phyloP scores from a whole-genome alignment of 2,329 filamentous ascomycete genomes.

The Mariannaea sp. region DNA sequence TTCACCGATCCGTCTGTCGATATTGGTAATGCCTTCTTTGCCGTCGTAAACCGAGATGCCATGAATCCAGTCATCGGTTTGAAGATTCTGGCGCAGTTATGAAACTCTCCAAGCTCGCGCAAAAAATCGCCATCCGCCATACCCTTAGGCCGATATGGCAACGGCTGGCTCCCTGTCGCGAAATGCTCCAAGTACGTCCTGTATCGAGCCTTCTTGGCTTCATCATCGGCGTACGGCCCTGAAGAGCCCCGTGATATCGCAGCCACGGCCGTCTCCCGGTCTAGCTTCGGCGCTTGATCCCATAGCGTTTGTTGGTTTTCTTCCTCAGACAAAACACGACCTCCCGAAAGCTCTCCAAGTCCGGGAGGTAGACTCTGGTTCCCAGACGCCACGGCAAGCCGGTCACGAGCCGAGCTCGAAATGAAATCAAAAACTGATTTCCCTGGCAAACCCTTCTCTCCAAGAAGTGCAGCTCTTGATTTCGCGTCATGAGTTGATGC shows the following conservation, averaged over 20 bases:
- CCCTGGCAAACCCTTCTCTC: conserved; percentile 76
- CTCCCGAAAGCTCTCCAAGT: conserved; percentile 72
- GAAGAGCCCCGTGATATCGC: conserved; percentile 68
- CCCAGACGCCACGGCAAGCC: conserved; percentile 76
- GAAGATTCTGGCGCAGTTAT: conserved; percentile 71
- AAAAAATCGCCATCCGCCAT: conserved; percentile 73
- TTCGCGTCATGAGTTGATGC: conserved; percentile 75
- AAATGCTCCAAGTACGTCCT: conserved; percentile 78
- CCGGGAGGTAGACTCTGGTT: conserved; percentile 78
- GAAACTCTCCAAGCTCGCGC: conserved; percentile 79
- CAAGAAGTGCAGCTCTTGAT: conserved; percentile 77
- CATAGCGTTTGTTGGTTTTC: conserved; percentile 64
- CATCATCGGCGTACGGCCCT: conserved; percentile 82
- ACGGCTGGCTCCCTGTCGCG: conserved; percentile 51
- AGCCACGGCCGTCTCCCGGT: conserved; percentile 69
- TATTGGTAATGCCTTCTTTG: conserved; percentile 51
- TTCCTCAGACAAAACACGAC: conserved; percentile 65
- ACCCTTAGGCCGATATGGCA: conserved; percentile 54
- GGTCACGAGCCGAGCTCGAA: conserved; percentile 75
- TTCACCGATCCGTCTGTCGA: conserved; percentile 26
- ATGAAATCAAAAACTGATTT: conserved; percentile 98
- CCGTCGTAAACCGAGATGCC: conserved; percentile 89
- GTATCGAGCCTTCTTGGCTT: conserved; percentile 79
- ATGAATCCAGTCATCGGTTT: conserved; percentile 90
- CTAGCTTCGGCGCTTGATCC: conserved; percentile 65